Evolutionary conservation across 768 basidiomycete species (phyloP), one percentile per base, ranked within the genome.

Genomic region (Leucosporidium scottii): DNA sequence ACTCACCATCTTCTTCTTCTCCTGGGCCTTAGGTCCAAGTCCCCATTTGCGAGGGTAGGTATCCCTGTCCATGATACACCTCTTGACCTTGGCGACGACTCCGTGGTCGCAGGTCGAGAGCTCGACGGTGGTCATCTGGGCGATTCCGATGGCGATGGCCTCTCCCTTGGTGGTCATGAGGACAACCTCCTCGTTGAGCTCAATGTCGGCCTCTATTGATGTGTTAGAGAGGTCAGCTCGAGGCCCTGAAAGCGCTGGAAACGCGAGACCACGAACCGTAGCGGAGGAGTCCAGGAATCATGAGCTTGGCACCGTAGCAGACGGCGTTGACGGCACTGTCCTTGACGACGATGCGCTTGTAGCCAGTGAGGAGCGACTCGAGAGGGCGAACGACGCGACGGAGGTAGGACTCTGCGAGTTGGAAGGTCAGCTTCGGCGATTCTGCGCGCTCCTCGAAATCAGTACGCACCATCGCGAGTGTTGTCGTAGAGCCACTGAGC

Each of bases 401-500:
- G 48, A 99, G 85, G 81, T 98, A 99, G 5, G 93, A 88, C 79
- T 99, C 96, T 97, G 75, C 73, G 18, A 25, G 47, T 9, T 44
- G 12, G 36, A 30, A n/a, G 18, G 61, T 61, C 50, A 61, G 61
- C 61, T 28, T 6, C 27, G 27, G 31, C 57, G 57, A 44, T 17
- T 44, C 31, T 4, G 23, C 21, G 31, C 55, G 27, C 31, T n/a
- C n/a, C 31, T 10, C n/a, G 3, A 12, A 17, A 47, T 21, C 18
- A 23, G 23, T 20, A 74, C 80, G 67, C 64, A 93, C 93, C 93
- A 79, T 99, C 96, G 49, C 93, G 84, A 5, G 90, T 96, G 79
- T 94, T 97, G 78, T 99, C 96, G 78, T 94, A 98, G 77, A 88
- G 79, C 93, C 94, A 99, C 75, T 98, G 96, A 18, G 96, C 96